A percentile compares a stretch with the other conserved stretches of the same genome.
Evolutionary conservation across 225 moss, liverwort and hornwort genomes (phyloP).

Genomic region (Marchantia polymorpha): DNA sequence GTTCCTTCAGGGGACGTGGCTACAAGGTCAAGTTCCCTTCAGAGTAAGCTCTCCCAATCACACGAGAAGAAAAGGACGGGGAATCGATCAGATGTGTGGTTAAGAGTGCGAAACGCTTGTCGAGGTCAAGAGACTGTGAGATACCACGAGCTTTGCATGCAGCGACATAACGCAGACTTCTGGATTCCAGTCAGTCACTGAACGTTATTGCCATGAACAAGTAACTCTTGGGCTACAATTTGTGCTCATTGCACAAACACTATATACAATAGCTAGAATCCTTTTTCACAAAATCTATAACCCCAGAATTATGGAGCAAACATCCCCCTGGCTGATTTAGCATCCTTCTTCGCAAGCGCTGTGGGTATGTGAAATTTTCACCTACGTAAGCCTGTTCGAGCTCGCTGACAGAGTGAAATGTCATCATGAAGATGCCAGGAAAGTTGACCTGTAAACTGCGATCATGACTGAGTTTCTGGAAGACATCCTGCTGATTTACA

Average conservation of each 20-base stretch:
- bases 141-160: background rate
- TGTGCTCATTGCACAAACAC: background rate
- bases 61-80: too few species aligned
- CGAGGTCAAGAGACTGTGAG: background rate
- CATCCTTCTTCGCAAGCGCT: background rate
- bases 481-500: too few species aligned
- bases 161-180: background rate
- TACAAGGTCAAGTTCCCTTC: too few species aligned
- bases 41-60: too few species aligned
- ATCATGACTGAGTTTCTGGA: background rate
- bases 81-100: too few species aligned
- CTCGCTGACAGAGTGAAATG: background rate
- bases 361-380: background rate
- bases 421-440: background rate
- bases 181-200: background rate
- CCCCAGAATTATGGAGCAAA: background rate
- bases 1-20: too few species aligned
- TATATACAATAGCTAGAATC: background rate
- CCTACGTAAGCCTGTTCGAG: background rate
- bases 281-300: background rate
- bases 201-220: background rate
- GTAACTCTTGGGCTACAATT: too few species aligned
- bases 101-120: too few species aligned
- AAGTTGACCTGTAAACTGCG: background rate
- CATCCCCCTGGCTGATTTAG: background rate